Evolutionary conservation across 257 asterid genomes (phyloP), one percentile per base, ranked within the genome.

Genomic region (Capsicum baccatum): DNA sequence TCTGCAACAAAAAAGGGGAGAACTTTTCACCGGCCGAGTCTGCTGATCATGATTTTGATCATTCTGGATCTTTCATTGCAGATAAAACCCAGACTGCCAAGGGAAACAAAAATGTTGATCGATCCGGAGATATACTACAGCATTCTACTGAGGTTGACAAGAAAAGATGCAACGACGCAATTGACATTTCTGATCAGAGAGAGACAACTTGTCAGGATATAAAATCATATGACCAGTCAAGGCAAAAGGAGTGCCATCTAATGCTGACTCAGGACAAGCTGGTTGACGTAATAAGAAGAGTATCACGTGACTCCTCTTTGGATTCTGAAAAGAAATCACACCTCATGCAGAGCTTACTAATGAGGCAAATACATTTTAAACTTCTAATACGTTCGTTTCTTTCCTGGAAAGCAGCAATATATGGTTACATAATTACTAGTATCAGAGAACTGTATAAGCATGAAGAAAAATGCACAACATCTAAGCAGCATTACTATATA

Each of bases 251-350:
- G 85, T 90, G 92, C 64, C 91, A 92, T 74, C 88, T 86, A 67
- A 57, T 87, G 84, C 84, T 91, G 88, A 89, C 83, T 83, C 96
- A 94, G 89, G 92, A 92, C 83, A 93, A 92, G 86, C 90, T 95
- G 81, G 95, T 91, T 89, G 91, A 90, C 81, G 86, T 93, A 59
- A 89, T 94, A 86, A 89, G 91, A 92, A 91, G 93, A 90, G 93
- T 95, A 63, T 94, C 97, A 47, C 89, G 94, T 82, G 98, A 95
- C 86, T 83, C 94, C 54, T 87, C 88, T 86, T 84, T 95, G 87
- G 97, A 91, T 87, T 68, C 87, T 83, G 87, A 84, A 79, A 88
- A 89, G 86, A 94, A 95, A 85, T 88, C 97, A 16, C 84, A 88
- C 79, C 82, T 95, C 59, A 89, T 92, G 71, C 98, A 94, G 90